Conservation (phyloP, 73 alveolate genomes). For the Paramecium sexaurelia region DNA sequence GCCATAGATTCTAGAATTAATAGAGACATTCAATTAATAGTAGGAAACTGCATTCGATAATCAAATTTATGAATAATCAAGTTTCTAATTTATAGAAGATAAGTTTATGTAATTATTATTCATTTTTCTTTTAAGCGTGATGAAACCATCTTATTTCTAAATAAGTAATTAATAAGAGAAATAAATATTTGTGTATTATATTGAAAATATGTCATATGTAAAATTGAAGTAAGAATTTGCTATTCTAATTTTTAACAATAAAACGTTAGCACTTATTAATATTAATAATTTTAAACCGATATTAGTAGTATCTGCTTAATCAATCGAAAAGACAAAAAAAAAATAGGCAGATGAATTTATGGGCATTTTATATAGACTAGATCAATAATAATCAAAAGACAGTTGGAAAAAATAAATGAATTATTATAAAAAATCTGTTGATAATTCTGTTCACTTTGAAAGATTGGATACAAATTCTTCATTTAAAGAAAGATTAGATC, state of each 20-base stretch:
- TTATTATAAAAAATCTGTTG: not conserved
- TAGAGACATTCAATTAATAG: not conserved
- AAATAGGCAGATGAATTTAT: not conserved
- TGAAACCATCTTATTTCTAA: slow-evolving; percentile 23
- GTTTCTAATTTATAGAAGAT: slow-evolving; percentile 13
- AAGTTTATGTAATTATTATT: not conserved
- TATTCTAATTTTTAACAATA: not conserved
- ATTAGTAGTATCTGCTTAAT: not conserved
- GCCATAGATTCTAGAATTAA: not conserved
- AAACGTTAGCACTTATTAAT: not conserved
- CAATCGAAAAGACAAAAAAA: slow-evolving; percentile 11
- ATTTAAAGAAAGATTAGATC: not conserved
- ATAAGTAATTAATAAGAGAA: not conserved
- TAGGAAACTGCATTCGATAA: slow-evolving; percentile 13
- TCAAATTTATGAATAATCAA: slow-evolving; percentile 9
- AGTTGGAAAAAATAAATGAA: slow-evolving; percentile 13
- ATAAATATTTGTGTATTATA: not conserved
- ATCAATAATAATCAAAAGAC: not conserved
- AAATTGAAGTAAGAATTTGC: not conserved
- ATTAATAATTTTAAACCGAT: not conserved
- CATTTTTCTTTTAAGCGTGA: not conserved
- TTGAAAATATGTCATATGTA: not conserved
- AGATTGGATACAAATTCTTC: not conserved
- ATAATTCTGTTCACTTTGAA: not conserved
- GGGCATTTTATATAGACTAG: not conserved